Conservation (phyloP, 306 rosid genomes). For the Sphenostylis stenocarpa region DNA sequence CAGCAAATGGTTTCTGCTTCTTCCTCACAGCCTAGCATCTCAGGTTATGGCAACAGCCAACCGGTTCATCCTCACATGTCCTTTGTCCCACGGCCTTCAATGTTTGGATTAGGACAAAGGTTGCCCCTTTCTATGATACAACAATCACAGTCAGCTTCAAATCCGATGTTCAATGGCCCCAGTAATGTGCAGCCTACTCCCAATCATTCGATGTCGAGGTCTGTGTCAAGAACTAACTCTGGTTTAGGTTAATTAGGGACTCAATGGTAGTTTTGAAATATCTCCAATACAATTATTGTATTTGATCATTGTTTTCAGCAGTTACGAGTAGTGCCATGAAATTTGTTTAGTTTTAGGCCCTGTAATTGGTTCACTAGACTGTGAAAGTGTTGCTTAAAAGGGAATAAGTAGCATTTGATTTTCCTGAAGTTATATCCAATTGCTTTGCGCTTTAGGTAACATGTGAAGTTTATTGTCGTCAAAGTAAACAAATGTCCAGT, state of each 20-base stretch:
- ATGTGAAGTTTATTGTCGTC: not conserved
- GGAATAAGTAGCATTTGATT: not conserved
- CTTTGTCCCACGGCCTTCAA: not conserved
- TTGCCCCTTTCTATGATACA: constrained; percentile 7
- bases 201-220: not conserved
- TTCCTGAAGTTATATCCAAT: not conserved
- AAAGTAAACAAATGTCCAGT: not conserved
- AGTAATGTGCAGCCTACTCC: not conserved
- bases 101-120: constrained; percentile 11
- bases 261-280: not conserved
- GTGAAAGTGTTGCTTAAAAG: not conserved
- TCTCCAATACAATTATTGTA: not conserved
- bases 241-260: not conserved
- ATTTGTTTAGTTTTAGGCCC: not conserved
- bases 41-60: not conserved
- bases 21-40: constrained; percentile 8
- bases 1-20: not conserved
- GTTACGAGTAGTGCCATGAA: not conserved
- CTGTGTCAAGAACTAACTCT: constrained; percentile 1
- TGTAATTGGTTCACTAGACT: not conserved
- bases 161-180: not conserved
- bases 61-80: constrained; percentile 1
- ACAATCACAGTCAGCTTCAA: not conserved
- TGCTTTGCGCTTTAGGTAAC: not conserved
- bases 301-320: not conserved